Evolutionary conservation across 106 monocot species (phyloP).

Genomic region (Vanilla planifolia): DNA sequence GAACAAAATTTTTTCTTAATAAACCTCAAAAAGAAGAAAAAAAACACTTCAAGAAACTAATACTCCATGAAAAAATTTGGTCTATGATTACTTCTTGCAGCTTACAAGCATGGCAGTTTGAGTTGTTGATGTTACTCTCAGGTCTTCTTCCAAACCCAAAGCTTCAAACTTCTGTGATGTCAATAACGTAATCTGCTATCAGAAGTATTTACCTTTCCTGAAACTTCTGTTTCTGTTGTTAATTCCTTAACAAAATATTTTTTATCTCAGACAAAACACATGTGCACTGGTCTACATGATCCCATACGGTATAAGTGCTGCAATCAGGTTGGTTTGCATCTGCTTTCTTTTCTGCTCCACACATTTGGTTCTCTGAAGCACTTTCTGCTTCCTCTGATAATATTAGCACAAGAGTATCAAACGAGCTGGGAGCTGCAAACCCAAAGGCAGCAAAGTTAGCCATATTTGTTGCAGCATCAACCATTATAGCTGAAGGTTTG

Average conservation of each 20-base stretch:
- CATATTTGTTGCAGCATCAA: background rate
- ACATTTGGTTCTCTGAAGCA: background rate
- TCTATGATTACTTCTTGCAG: background rate
- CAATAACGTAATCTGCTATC: conserved; percentile 12
- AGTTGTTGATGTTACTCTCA: conserved; percentile 21
- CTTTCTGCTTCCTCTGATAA: background rate
- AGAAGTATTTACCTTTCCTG: too few species aligned
- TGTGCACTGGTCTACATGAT: background rate
- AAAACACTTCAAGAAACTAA: too few species aligned
- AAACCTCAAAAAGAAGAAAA: too few species aligned
- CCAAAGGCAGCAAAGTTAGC: background rate
- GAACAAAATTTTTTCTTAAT: background rate
- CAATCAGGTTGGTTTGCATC: background rate
- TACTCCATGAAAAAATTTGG: too few species aligned
- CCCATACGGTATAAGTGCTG: background rate
- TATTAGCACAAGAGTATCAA: conserved; percentile 1
- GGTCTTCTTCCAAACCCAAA: conserved; percentile 32
- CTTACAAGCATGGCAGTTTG: conserved; percentile 29
- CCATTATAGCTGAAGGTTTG: background rate
- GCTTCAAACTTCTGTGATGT: conserved; percentile 24
- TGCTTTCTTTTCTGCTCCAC: background rate
- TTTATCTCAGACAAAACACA: conserved; percentile 1
- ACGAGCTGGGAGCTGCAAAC: conserved; percentile 4
- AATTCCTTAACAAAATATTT: too few species aligned
- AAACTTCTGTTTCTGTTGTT: too few species aligned